Conservation (phyloP, 1,139 yeast species). For the Citeromyces hawaiiensis region DNA sequence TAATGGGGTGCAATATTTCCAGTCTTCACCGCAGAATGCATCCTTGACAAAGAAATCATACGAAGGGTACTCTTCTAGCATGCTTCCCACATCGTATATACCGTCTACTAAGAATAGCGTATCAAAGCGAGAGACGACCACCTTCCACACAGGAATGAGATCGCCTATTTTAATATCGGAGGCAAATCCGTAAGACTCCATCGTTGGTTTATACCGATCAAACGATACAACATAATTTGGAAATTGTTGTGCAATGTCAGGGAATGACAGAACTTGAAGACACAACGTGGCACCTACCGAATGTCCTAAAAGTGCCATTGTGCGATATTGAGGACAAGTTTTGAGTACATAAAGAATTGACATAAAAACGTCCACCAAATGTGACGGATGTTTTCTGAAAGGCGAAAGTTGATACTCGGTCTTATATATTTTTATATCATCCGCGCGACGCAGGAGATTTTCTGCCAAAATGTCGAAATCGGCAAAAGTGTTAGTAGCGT, state of each 20-base stretch:
- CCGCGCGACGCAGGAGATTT: slow-evolving; percentile 7
- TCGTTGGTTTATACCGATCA: neutral
- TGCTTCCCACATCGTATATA: slow-evolving; percentile 27
- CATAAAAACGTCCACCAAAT: slow-evolving; percentile 37
- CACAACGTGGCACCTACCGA: slow-evolving; percentile 73
- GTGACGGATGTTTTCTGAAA: slow-evolving; percentile 47
- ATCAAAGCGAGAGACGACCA: slow-evolving; percentile 8
- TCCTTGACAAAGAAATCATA: slow-evolving; percentile 27
- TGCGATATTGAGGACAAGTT: slow-evolving; percentile 5
- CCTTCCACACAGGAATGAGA: neutral
- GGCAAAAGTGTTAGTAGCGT: slow-evolving; percentile 40
- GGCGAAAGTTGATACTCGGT: slow-evolving; percentile 65
- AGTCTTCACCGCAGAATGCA: slow-evolving; percentile 22
- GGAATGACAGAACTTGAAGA: slow-evolving; percentile 30
- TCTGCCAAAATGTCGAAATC: slow-evolving; percentile 34
- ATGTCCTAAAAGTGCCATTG: slow-evolving; percentile 47
- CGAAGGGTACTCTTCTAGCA: slow-evolving; percentile 29
- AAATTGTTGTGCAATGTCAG: neutral
- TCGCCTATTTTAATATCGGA: neutral
- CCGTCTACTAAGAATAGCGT: slow-evolving; percentile 32
- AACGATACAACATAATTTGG: neutral
- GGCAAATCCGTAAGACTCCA: neutral
- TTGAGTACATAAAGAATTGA: slow-evolving; percentile 24
- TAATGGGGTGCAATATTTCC: slow-evolving; percentile 9
- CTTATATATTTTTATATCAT: slow-evolving; percentile 19